Conservation (phyloP, 768 basidiomycete genomes). For the Melanogaster broomeanus region DNA sequence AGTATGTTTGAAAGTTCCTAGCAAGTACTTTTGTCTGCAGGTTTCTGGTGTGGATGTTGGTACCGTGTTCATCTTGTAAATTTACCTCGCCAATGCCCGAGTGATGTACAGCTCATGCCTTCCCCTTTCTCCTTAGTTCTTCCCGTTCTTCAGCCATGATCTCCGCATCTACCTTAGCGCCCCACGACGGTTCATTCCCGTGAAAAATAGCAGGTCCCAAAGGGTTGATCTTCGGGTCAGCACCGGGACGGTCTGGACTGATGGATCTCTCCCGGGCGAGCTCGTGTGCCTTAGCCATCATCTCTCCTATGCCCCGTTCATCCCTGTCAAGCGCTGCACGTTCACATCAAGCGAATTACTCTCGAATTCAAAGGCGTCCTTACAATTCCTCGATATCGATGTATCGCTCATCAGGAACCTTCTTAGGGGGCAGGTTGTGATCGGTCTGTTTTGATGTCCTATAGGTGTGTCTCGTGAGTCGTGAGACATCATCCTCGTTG, state of each 20-base stretch:
- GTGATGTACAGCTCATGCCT: conserved; percentile 16
- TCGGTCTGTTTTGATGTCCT: conserved; percentile 25
- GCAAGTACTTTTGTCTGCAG: no score
- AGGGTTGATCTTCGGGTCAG: conserved; percentile 43
- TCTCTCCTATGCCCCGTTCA: conserved; percentile 44
- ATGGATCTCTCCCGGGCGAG: conserved; percentile 31
- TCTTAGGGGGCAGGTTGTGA: conserved; percentile 26
- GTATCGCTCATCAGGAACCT: conserved; percentile 37
- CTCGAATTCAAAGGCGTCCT: conserved; percentile 1
- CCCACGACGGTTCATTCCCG: conserved; percentile 57
- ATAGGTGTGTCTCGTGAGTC: neutral
- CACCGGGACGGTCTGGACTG: conserved; percentile 31
- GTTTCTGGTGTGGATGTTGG: no score
- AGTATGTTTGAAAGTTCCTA: no score
- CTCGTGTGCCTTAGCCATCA: conserved; percentile 35
- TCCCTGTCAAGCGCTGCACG: conserved; percentile 33
- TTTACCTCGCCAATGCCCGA: no score
- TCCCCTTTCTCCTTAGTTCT: conserved; percentile 45
- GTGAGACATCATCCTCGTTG: conserved; percentile 1
- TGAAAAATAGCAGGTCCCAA: conserved; percentile 51
- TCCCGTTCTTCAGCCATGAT: conserved; percentile 55
- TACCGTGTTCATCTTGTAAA: no score
- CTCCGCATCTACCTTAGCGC: conserved; percentile 59
- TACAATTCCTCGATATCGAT: conserved; percentile 45
- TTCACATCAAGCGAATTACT: neutral